A percentile compares a stretch with the other conserved stretches of the same genome.
These are phyloP conservation scores for Daedaleopsis nitida DNA, from an alignment of 768 basidiomycete genomes.

Conservation along the genomic window DNA sequence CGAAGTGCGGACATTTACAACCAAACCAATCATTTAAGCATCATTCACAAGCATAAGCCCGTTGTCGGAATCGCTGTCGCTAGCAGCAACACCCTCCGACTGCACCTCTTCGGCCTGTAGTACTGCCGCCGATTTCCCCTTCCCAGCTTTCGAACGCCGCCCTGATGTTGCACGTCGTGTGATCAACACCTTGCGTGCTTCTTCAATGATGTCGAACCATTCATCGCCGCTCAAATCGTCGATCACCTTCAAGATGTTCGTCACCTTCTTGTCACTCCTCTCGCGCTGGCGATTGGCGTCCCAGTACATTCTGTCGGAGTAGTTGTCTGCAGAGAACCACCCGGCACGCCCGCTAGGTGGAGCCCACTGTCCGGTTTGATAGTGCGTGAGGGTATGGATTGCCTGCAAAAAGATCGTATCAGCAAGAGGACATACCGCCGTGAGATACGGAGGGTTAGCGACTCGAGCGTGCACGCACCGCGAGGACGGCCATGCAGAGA, in stretches of 20 bases:
- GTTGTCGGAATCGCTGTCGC: not conserved
- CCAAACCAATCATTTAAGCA: not conserved
- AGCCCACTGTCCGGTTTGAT: not conserved
- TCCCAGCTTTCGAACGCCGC: not conserved
- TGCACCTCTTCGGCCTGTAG: not conserved
- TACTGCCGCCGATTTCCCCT: not conserved
- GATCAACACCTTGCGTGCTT: not conserved
- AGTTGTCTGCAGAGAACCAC: constrained; percentile 1
- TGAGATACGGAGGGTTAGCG: not conserved
- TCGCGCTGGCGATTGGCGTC: not conserved
- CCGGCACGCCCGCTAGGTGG: not conserved
- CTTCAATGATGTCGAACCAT: not conserved
- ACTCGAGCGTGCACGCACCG: not conserved
- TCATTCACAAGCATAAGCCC: not conserved
- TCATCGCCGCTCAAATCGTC: not conserved
- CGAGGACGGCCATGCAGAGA: not conserved
- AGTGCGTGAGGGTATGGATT: not conserved
- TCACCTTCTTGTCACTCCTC: not conserved
- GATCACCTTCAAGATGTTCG: not conserved
- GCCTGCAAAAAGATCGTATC: not conserved
- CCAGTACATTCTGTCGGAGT: not conserved
- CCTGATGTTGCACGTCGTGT: not conserved
- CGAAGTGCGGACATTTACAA: not conserved
- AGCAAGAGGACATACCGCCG: not conserved
- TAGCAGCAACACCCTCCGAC: not conserved